A percentile compares a stretch with the other conserved stretches of the same genome.
These are phyloP conservation scores for Cystobasidium tubakii DNA, from an alignment of 768 basidiomycete genomes.

Conservation along the genomic window DNA sequence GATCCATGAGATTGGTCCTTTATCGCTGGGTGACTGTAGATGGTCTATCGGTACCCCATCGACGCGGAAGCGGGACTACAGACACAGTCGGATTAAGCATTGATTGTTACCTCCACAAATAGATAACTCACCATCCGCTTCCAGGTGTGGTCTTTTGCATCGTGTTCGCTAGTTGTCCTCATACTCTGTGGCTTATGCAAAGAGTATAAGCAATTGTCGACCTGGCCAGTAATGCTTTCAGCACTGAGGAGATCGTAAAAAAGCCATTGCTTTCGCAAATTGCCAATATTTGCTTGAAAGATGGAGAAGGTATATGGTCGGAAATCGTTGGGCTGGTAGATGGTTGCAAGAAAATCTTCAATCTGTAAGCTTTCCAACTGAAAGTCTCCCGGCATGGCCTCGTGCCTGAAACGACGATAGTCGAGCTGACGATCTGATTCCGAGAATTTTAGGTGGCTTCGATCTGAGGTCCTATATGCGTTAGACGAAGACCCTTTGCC, in stretches of 20 bases:
- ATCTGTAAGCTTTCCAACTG: slow-evolving; percentile 81
- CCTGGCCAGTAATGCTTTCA: slow-evolving; percentile 92
- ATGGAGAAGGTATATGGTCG: slow-evolving; percentile 86
- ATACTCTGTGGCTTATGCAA: slow-evolving; percentile 93
- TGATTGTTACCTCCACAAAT: too few species aligned
- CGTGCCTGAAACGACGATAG: slow-evolving; percentile 73
- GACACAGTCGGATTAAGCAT: too few species aligned
- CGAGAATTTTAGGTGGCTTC: slow-evolving; percentile 70
- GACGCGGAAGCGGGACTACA: slow-evolving; percentile 84
- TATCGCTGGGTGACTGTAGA: slow-evolving; percentile 71
- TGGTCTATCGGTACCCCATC: slow-evolving; percentile 97
- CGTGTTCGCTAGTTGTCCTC: slow-evolving; percentile 78
- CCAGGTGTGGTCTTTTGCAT: slow-evolving; percentile 75
- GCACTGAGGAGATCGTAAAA: slow-evolving; percentile 94
- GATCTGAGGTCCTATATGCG: slow-evolving; percentile 62
- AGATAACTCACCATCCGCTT: slow-evolving; percentile 67
- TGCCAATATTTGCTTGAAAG: slow-evolving; percentile 80
- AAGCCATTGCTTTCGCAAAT: slow-evolving; percentile 83
- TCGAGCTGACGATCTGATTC: slow-evolving; percentile 74
- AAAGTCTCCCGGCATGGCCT: slow-evolving; percentile 73
- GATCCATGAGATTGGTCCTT: slow-evolving; percentile 91
- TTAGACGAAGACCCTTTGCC: neutral
- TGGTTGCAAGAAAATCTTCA: slow-evolving; percentile 86
- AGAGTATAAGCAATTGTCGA: slow-evolving; percentile 95
- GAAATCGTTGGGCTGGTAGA: slow-evolving; percentile 88